These are phyloP conservation scores for Metarhizium humberi DNA, from an alignment of 2,329 filamentous ascomycete genomes.

Conservation along the genomic window DNA sequence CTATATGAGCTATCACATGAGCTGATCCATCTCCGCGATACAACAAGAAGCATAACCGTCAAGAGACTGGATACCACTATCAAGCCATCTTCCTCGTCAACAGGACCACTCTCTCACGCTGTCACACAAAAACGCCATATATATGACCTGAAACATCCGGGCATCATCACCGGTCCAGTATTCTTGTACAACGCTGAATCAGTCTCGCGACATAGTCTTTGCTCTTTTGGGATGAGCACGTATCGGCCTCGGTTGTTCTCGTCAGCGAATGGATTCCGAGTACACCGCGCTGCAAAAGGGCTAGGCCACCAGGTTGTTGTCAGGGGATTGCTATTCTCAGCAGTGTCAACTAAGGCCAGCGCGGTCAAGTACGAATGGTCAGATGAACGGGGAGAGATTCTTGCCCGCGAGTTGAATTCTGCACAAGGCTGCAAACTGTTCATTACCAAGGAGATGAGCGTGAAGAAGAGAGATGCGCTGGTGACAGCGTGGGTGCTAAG, in stretches of 20 bases:
- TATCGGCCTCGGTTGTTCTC: constrained; percentile 15
- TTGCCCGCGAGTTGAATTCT: constrained; percentile 23
- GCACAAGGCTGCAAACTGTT: constrained; percentile 18
- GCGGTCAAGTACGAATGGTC: constrained; percentile 24
- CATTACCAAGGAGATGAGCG: constrained; percentile 20
- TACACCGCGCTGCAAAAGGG: constrained; percentile 19
- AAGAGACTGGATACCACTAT: constrained; percentile 21
- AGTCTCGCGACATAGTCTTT: constrained; percentile 17
- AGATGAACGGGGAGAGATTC: constrained; percentile 14
- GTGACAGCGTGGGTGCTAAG: constrained; percentile 26
- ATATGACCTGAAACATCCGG: constrained; percentile 25
- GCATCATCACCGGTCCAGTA: constrained; percentile 13
- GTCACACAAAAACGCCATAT: constrained; percentile 21
- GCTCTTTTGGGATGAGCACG: constrained; percentile 19
- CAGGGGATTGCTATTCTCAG: constrained; percentile 18
- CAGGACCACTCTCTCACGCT: constrained; percentile 15
- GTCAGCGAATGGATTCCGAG: constrained; percentile 16
- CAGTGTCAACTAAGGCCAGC: constrained; percentile 14
- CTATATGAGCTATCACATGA: constrained; percentile 28
- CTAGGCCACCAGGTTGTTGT: constrained; percentile 14
- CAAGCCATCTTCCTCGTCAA: constrained; percentile 7
- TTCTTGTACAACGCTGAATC: constrained; percentile 25
- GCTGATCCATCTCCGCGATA: constrained; percentile 21
- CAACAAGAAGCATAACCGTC: constrained; percentile 20
- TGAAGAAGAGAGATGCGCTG: constrained; percentile 21